Evolutionary conservation across 768 basidiomycete species (phyloP).

Genomic region (Trametes maxima): DNA sequence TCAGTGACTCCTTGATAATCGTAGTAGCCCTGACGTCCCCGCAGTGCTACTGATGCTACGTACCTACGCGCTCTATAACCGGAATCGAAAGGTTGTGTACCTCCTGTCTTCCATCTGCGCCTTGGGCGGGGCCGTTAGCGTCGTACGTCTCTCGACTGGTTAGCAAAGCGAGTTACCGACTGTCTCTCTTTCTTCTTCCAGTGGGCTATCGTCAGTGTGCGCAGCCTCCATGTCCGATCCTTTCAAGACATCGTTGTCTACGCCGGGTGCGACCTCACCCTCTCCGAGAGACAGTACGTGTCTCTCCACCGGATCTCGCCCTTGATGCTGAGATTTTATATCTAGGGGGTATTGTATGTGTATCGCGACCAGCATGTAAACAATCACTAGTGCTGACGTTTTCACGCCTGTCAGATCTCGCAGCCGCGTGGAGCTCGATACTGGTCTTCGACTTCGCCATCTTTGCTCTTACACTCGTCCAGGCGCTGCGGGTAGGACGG

Average conservation of each 20-base stretch:
- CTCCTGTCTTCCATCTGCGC: conserved; percentile 1
- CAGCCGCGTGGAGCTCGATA: conserved; percentile 15
- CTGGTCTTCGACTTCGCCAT: conserved; percentile 15
- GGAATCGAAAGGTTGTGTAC: conserved; percentile 2
- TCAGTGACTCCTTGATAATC: no score
- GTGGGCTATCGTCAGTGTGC: conserved; percentile 14
- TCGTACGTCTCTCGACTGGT: background rate
- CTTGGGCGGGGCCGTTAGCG: conserved; percentile 5
- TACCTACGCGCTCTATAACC: conserved; percentile 10
- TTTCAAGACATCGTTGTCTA: conserved; percentile 1
- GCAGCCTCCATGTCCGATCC: background rate
- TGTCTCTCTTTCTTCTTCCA: background rate
- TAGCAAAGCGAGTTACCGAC: no score
- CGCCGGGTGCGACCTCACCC: conserved; percentile 6
- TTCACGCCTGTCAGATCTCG: background rate
- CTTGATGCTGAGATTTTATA: background rate
- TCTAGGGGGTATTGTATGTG: background rate
- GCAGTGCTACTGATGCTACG: conserved; percentile 8
- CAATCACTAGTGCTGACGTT: background rate
- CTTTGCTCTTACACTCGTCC: conserved; percentile 8
- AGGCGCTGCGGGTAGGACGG: background rate
- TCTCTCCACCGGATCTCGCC: background rate
- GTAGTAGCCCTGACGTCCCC: background rate
- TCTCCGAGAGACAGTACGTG: conserved; percentile 3
- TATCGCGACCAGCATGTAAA: background rate